Base-by-base conservation (phyloP, 78 protist species). In the Speleostelium caveatum region DNA sequence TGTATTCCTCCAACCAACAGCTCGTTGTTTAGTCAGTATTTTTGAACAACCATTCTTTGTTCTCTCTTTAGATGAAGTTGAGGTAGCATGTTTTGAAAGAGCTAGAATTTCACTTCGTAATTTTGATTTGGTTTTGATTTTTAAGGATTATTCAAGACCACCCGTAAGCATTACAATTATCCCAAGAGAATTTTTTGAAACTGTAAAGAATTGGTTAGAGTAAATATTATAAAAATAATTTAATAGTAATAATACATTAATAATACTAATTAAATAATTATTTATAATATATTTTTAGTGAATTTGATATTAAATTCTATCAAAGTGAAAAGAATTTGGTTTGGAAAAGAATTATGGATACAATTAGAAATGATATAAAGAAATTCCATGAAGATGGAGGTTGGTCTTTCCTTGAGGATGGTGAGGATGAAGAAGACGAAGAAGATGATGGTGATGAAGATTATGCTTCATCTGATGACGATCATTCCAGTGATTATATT, bases 71-170 rank as follows among this genome's bases (percentile, higher is more conserved):
- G 94, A 73, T 26, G 99, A 97, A 56, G 87, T 98, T 41, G 98
- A 97, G 86, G 68, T 97, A n/a, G 99, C 94, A 24, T 83, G 96
- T 75, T 93, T 98, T 61, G 99, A 98, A 85, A 86, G 99, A 28
- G 97, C 97, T 33, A 74, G 63, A 63, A 93, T 80, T 73, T 19
- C 86, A 5, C 94, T 91, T 36, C 71, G 76, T 39, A 97, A 92
- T 77, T 97, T 97, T 69, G 99, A 98, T 86, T 87, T 98, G 78
- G 96, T 96, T 21, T 53, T 98, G 59, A 86, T 98, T 28, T 92
- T 77, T 74, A 97, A 98, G 73, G 99, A 96, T 73, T 97, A 92
- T 85, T 55, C 17, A 28, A 79, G 65, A 35, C 36, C 63, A 17
- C 95, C 96, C 4, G 59, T 89, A 33, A 79, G 86, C 36, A 77